Conservation (phyloP, 148 eudicot species). For the Amaranthus hypochondriacus region DNA sequence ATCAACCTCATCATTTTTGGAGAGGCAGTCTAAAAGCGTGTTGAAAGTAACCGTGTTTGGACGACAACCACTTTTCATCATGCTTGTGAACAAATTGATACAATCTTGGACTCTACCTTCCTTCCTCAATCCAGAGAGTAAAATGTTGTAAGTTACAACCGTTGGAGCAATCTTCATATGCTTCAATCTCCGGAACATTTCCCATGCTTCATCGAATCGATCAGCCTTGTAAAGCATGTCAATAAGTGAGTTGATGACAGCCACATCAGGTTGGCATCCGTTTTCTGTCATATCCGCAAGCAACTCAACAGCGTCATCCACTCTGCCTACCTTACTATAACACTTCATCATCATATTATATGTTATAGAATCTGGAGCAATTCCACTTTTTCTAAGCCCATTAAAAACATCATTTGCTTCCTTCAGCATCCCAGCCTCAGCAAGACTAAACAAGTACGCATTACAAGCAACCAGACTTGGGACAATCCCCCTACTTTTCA, state of each 20-base stretch:
- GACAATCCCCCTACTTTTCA: conserved; percentile 67
- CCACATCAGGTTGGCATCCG: conserved; percentile 71
- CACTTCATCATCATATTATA: conserved; percentile 97
- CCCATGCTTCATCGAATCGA: conserved; percentile 87
- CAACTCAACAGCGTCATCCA: conserved; percentile 69
- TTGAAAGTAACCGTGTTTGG: conserved; percentile 81
- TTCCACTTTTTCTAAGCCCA: conserved; percentile 59
- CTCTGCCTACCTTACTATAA: conserved; percentile 68
- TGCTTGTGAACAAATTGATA: conserved; percentile 51
- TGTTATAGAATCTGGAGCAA: conserved; percentile 82
- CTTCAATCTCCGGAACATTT: conserved; percentile 55
- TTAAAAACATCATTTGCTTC: conserved; percentile 67
- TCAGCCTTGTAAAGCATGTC: conserved; percentile 76
- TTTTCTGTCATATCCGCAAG: conserved; percentile 59
- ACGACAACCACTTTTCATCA: conserved; percentile 47
- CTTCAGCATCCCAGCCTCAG: conserved; percentile 64
- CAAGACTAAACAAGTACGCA: conserved; percentile 80
- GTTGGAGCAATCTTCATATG: conserved; percentile 72
- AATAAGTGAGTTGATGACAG: conserved; percentile 76
- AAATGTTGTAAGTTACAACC: conserved; percentile 85
- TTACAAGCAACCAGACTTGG: conserved; percentile 82
- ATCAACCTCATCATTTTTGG: conserved; percentile 71
- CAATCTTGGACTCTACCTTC: conserved; percentile 78
- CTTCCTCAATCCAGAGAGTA: conserved; percentile 76
- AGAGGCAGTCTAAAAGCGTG: conserved; percentile 81